phyloP scores from a whole-genome alignment of 495 filamentous ascomycete species.

The Penicillium turbatum region DNA sequence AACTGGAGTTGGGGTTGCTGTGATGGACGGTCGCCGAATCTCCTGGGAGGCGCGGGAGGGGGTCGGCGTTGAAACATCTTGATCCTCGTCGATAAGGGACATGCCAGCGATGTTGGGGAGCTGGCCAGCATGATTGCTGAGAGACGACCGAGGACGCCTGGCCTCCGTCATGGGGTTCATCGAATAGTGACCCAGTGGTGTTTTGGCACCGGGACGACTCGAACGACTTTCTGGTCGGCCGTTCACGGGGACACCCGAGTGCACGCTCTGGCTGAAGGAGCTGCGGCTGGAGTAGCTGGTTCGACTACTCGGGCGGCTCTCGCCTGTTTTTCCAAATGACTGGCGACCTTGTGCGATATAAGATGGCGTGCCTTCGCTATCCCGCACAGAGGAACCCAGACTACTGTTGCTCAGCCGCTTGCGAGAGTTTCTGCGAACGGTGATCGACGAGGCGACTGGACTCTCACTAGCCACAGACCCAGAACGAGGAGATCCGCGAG shows the following conservation, averaged over 20 bases:
- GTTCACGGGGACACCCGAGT: slow-evolving; percentile 27
- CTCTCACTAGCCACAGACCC: slow-evolving; percentile 49
- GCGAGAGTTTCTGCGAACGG: slow-evolving; percentile 67
- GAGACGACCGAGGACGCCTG: slow-evolving; percentile 45
- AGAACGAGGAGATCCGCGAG: slow-evolving; percentile 68
- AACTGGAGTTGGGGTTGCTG: slow-evolving; percentile 23
- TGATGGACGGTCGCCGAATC: slow-evolving; percentile 36
- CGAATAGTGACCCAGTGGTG: slow-evolving; percentile 53
- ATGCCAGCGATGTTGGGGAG: slow-evolving; percentile 33
- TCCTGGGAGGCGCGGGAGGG: slow-evolving; percentile 28
- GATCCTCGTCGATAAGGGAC: slow-evolving; percentile 44
- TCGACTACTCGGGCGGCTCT: slow-evolving; percentile 47
- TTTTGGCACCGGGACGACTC: slow-evolving; percentile 62
- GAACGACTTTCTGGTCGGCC: slow-evolving; percentile 62
- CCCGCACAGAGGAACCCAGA: slow-evolving; percentile 50
- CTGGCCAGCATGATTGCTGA: slow-evolving; percentile 42
- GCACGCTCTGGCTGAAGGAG: slow-evolving; percentile 41
- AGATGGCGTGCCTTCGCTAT: slow-evolving; percentile 43
- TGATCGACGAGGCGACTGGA: slow-evolving; percentile 68
- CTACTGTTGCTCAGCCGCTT: slow-evolving; percentile 62
- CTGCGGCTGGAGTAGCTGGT: slow-evolving; percentile 43
- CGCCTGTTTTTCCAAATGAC: slow-evolving; percentile 47
- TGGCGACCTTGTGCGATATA: slow-evolving; percentile 44
- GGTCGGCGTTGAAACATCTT: slow-evolving; percentile 34
- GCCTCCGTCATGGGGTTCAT: slow-evolving; percentile 43